Evolutionary conservation across 75 land plant genomes (phyloP).

Genomic region (Sequoia sempervirens): DNA sequence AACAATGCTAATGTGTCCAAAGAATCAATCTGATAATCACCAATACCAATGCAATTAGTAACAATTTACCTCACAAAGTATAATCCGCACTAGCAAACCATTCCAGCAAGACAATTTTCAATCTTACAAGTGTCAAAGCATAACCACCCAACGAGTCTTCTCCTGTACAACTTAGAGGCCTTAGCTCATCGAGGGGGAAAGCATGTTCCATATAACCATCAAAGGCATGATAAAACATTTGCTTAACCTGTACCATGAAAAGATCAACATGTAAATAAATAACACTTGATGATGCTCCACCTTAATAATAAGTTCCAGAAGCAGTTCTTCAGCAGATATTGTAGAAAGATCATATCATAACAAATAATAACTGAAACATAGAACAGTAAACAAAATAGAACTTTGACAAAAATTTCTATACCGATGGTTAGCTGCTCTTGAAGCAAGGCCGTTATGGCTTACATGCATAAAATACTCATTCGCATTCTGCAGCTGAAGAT

Average conservation of each 20-base stretch:
- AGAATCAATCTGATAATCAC: slow-evolving; percentile 72
- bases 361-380: not conserved
- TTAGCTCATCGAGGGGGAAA: slow-evolving; percentile 90
- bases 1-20: slow-evolving; percentile 89
- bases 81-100: not conserved
- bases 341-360: not conserved
- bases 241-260: slow-evolving; percentile 56
- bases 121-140: slow-evolving; percentile 85
- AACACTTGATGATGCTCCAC: not conserved
- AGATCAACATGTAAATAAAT: not conserved
- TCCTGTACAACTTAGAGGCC: slow-evolving; percentile 83
- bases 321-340: not conserved
- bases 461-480: not conserved
- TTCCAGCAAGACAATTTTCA: slow-evolving; percentile 2
- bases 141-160: slow-evolving; percentile 96
- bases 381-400: not conserved
- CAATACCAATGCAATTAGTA: not conserved
- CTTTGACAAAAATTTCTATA: not conserved
- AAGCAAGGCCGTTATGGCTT: not conserved
- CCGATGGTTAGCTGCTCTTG: not conserved
- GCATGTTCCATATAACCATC: slow-evolving; percentile 94
- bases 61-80: not conserved
- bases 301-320: not conserved
- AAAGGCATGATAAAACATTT: slow-evolving; percentile 99
- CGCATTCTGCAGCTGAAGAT: not conserved